Conservation (phyloP, 345 rosid species). For the Moricandia moricandioides region DNA sequence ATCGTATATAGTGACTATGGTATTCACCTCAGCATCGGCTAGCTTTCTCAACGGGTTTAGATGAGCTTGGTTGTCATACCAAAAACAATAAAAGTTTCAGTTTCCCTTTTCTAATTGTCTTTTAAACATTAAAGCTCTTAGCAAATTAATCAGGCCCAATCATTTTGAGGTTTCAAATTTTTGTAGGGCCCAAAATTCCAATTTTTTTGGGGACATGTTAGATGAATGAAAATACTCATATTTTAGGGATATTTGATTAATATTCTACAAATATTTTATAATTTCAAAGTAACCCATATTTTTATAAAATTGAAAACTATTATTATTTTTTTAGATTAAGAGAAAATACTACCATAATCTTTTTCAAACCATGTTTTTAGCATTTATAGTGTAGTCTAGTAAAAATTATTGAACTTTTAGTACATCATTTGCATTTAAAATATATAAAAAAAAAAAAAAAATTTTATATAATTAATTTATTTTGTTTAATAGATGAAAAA, state of each 20-base stretch:
- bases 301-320: not conserved
- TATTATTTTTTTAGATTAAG: not conserved
- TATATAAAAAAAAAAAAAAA: too few species aligned
- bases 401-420: not conserved
- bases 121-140: not conserved
- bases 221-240: not conserved
- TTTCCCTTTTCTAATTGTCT: too few species aligned
- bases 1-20: not conserved
- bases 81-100: too few species aligned
- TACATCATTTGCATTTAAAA: too few species aligned
- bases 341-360: not conserved
- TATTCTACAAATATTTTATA: not conserved
- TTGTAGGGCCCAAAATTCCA: not conserved
- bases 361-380: not conserved
- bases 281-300: not conserved
- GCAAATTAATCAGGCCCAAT: not conserved
- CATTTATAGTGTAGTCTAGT: not conserved
- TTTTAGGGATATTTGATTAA: not conserved
- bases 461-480: too few species aligned
- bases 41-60: too few species aligned
- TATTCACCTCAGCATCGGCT: too few species aligned
- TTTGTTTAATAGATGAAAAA: too few species aligned
- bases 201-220: too few species aligned
- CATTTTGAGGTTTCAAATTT: too few species aligned
- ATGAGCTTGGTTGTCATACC: too few species aligned